A percentile compares a stretch with the other conserved stretches of the same genome.
These are phyloP conservation scores for Craspedostauros australis DNA, from an alignment of 108 stramenopile genomes.

Conservation along the genomic window DNA sequence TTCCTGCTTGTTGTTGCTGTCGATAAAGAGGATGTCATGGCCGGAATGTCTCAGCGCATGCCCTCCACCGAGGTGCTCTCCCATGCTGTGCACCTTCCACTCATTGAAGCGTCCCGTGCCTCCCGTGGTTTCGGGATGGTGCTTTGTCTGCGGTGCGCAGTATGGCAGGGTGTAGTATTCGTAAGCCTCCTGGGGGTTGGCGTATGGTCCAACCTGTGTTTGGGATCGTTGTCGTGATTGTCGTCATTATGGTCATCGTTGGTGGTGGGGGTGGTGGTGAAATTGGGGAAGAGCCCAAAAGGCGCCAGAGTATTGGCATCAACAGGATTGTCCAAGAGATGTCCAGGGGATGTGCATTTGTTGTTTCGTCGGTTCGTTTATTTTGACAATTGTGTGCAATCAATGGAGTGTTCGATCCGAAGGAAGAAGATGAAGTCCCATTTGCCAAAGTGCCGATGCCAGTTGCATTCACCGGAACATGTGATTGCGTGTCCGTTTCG, in stretches of 20 bases:
- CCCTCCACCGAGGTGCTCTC: slow-evolving; percentile 67
- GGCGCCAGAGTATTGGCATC: neutral
- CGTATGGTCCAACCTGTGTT: slow-evolving; percentile 91
- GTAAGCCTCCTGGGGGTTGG: slow-evolving; percentile 98
- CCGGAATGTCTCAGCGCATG: slow-evolving; percentile 84
- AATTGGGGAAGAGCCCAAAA: neutral
- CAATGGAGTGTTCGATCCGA: no score
- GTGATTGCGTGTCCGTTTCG: no score
- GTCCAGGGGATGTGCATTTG: neutral
- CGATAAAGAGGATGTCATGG: slow-evolving; percentile 66
- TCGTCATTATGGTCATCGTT: neutral
- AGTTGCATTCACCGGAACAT: no score
- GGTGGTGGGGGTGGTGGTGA: neutral
- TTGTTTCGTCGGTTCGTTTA: neutral
- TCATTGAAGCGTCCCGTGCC: slow-evolving; percentile 78
- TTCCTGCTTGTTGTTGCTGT: slow-evolving; percentile 45
- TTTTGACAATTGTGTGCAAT: neutral
- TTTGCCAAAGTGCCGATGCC: no score
- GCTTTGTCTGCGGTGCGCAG: slow-evolving; percentile 89
- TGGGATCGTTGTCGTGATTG: neutral
- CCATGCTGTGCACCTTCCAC: slow-evolving; percentile 71
- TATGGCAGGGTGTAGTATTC: slow-evolving; percentile 95
- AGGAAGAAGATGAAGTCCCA: no score
- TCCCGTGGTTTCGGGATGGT: slow-evolving; percentile 56
- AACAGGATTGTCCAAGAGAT: neutral